Conservation (phyloP, 495 filamentous ascomycete species). For the Penicillium simplicissimum region DNA sequence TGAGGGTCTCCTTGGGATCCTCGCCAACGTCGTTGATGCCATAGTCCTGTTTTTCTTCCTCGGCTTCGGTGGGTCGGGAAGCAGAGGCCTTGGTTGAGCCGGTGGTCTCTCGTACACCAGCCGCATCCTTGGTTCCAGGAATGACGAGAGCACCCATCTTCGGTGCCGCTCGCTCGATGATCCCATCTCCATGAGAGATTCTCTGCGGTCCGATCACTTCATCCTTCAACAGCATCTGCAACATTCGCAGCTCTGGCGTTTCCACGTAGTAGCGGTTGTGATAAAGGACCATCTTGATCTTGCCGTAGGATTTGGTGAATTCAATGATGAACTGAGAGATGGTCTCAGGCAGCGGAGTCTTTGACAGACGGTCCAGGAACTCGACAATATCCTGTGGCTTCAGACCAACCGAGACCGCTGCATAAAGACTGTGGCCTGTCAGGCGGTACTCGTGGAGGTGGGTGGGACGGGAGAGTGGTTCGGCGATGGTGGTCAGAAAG, state of each 20-base stretch:
- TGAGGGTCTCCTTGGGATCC: conserved; percentile 76
- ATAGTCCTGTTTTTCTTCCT: conserved; percentile 61
- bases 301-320: conserved; percentile 88
- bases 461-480: conserved; percentile 83
- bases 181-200: conserved; percentile 64
- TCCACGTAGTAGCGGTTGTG: conserved; percentile 94
- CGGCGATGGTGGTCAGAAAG: conserved; percentile 93
- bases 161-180: conserved; percentile 77
- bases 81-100: conserved; percentile 42
- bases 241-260: conserved; percentile 77
- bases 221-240: conserved; percentile 80
- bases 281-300: conserved; percentile 92
- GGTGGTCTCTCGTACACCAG: conserved; percentile 70
- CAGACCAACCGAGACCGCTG: conserved; percentile 89
- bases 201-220: conserved; percentile 65
- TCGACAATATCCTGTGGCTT: conserved; percentile 86
- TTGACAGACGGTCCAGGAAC: conserved; percentile 81
- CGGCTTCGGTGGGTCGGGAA: conserved; percentile 21
- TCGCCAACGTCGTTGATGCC: conserved; percentile 77
- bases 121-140: conserved; percentile 90
- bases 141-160: conserved; percentile 91
- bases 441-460: conserved; percentile 92
- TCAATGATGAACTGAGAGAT: conserved; percentile 78
- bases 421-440: conserved; percentile 90
- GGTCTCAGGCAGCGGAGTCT: conserved; percentile 76